Evolutionary conservation across 805 yeast species (phyloP).

Genomic region (Ascoidea tarda): DNA sequence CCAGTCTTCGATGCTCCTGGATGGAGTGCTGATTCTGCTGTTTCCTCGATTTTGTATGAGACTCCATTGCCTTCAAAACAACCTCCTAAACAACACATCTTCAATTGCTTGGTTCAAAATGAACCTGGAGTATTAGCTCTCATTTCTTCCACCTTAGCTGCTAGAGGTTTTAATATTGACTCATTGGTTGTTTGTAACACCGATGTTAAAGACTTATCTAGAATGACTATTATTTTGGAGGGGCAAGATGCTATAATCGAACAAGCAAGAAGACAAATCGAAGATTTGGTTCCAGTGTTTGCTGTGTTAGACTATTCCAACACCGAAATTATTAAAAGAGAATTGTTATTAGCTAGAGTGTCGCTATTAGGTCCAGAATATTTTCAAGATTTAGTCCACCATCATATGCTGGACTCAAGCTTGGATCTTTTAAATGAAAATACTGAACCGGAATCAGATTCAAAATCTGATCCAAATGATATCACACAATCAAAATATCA

Average conservation of each 20-base stretch:
- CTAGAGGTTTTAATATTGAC: constrained; percentile 96
- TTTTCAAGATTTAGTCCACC: constrained; percentile 85
- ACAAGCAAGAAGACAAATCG: constrained; percentile 96
- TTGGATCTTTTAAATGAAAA: constrained; percentile 9
- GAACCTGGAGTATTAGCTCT: constrained; percentile 96
- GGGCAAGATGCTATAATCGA: constrained; percentile 96
- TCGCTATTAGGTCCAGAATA: constrained; percentile 96
- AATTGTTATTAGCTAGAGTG: constrained; percentile 80
- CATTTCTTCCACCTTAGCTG: constrained; percentile 91
- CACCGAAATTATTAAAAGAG: constrained; percentile 83
- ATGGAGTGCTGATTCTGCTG: constrained; percentile 96
- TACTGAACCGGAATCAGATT: constrained; percentile 23
- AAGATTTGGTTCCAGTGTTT: constrained; percentile 95
- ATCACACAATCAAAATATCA: constrained; percentile 37
- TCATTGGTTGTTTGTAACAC: constrained; percentile 94
- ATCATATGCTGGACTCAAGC: constrained; percentile 36
- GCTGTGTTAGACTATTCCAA: constrained; percentile 92
- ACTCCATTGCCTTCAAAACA: constrained; percentile 46
- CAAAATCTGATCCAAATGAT: constrained; percentile 24
- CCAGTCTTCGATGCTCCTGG: constrained; percentile 89
- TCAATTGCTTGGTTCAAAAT: constrained; percentile 94
- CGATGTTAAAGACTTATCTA: constrained; percentile 84
- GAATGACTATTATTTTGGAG: constrained; percentile 91
- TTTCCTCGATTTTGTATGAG: constrained; percentile 87
- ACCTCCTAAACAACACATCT: constrained; percentile 72